phyloP scores from a whole-genome alignment of 139 green algal species.

The Coccomyxa sp. region DNA sequence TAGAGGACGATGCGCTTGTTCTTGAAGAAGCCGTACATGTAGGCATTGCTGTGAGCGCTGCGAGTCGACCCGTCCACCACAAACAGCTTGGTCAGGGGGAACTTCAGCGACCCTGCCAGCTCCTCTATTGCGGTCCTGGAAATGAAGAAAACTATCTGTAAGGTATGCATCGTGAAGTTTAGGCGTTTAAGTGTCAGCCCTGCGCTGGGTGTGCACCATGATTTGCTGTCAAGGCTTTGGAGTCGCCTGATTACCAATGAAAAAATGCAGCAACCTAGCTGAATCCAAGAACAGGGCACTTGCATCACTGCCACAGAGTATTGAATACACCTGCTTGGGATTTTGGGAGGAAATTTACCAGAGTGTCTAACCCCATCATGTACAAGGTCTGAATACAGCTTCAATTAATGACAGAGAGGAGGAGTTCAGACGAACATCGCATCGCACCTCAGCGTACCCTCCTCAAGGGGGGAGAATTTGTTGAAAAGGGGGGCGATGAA shows the following conservation, averaged over 20 bases:
- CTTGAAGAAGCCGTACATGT: constrained; percentile 74
- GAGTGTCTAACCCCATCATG: no score
- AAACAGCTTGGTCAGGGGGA: constrained; percentile 80
- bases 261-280: no score
- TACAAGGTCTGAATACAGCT: no score
- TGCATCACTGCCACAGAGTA: no score
- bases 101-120: constrained; percentile 61
- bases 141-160: background rate
- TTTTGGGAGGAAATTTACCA: no score
- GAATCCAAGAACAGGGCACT: no score
- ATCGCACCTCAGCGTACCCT: constrained; percentile 34
- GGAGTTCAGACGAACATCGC: background rate
- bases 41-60: constrained; percentile 73
- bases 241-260: no score
- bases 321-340: no score
- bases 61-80: constrained; percentile 49
- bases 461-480: constrained; percentile 68
- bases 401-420: no score
- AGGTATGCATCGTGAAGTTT: background rate
- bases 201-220: no score
- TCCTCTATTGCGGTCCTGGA: constrained; percentile 64
- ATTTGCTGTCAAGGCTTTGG: no score
- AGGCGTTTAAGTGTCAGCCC: background rate
- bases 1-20: constrained; percentile 95
- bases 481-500: constrained; percentile 74